Evolutionary conservation across 2,329 filamentous ascomycete genomes (phyloP), one percentile per base, ranked within the genome.

Genomic region (Aspergillus transmontanensis): DNA sequence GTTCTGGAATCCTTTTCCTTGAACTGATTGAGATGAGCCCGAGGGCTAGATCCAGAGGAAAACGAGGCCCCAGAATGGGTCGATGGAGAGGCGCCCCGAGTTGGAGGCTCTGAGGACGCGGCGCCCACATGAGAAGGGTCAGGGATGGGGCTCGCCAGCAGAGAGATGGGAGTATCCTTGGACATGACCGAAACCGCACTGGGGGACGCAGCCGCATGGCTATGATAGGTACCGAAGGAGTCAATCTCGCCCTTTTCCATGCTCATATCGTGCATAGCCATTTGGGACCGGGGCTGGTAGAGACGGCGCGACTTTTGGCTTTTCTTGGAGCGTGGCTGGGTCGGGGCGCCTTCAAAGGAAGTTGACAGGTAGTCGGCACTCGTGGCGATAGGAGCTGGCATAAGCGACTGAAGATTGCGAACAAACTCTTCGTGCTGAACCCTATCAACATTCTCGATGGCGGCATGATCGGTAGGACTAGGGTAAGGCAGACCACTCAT

Each of bases 281-380:
- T 46, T 28, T 66, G 64, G 16, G 64, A 60, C 14, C 68, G 66
- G 7, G 62, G 59, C 36, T 71, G 66, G 54, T 70, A 72, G 39
- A 73, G 55, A 34, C 69, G 69, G 43, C 71, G 71, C 14, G 70
- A 67, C 55, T 63, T 70, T 19, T 61, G 64, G 1, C 54, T 32
- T 28, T 58, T 69, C 62, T 63, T 72, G 54, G 63, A 58, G 32
- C 65, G 68, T 11, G 26, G 26, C 53, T 65, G 65, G 54, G 45
- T 21, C 14, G 55, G 50, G 21, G 21, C 45, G 30, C 45, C 16
- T 14, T 69, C 66, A 10, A 67, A 55, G 7, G 62, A 28, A 21
- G 21, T 41, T n/a, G 64, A n/a, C 28, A 63, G 30, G 19, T 60
- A 65, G 12, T 68, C 65, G 19, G 60, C 10, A 46, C 46, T 57